These are phyloP conservation scores for Cymodocea nodosa DNA, from an alignment of 116 monocot species.

Conservation along the genomic window DNA sequence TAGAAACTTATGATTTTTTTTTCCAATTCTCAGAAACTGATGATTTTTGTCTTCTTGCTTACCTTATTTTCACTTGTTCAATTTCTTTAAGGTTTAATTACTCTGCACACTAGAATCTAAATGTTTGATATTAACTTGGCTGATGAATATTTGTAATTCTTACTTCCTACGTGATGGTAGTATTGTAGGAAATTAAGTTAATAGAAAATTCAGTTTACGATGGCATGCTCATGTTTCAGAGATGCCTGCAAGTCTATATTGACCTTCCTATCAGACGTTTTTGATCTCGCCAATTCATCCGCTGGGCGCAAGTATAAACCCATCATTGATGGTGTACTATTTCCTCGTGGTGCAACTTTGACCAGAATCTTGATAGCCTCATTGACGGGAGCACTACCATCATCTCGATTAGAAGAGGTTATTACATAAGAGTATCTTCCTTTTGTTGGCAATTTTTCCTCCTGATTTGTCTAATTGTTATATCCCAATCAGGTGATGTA, in stretches of 20 bases:
- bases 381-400: slow-evolving; percentile 85
- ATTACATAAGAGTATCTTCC: background rate
- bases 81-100: no score
- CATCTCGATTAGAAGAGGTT: slow-evolving; percentile 76
- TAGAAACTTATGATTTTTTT: no score
- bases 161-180: no score
- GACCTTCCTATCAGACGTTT: slow-evolving; percentile 74
- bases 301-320: slow-evolving; percentile 48
- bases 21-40: no score
- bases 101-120: no score
- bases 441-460: background rate
- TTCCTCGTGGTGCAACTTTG: slow-evolving; percentile 63
- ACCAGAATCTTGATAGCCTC: slow-evolving; percentile 88
- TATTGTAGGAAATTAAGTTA: no score
- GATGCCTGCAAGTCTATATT: slow-evolving; percentile 96
- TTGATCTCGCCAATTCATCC: slow-evolving; percentile 70
- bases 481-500: slow-evolving; percentile 45
- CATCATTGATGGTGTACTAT: slow-evolving; percentile 39
- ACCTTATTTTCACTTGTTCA: background rate
- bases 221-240: slow-evolving; percentile 22
- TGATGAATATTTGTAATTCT: no score
- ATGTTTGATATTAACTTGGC: no score
- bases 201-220: background rate
- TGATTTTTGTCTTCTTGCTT: no score
- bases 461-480: background rate